These are phyloP conservation scores for Panaeolus cyanescens DNA, from an alignment of 768 basidiomycete species.

Conservation along the genomic window DNA sequence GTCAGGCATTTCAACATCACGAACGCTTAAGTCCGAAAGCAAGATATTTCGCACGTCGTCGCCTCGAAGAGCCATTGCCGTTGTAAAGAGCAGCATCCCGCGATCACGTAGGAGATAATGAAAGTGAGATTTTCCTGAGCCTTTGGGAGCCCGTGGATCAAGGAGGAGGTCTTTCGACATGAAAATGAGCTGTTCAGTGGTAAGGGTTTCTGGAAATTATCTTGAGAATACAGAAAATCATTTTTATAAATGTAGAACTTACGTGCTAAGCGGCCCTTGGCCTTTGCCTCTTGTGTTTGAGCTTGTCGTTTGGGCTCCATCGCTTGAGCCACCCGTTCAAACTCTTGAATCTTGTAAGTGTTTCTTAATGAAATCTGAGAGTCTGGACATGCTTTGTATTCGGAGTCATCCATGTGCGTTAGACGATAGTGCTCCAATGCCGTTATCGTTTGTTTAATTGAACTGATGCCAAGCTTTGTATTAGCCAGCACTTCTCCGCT, in stretches of 20 bases:
- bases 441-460: background rate
- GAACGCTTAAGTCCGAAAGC: background rate
- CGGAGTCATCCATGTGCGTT: background rate
- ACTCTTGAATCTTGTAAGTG: background rate
- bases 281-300: background rate
- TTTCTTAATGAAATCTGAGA: background rate
- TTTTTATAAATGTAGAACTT: background rate
- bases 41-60: background rate
- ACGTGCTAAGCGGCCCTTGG: background rate
- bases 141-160: background rate
- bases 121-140: background rate
- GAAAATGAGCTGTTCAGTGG: background rate
- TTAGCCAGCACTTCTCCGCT: background rate
- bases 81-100: background rate
- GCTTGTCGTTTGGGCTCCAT: background rate
- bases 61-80: background rate
- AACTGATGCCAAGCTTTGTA: background rate
- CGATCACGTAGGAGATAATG: background rate
- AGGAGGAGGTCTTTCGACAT: background rate
- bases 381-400: background rate
- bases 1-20: background rate
- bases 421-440: background rate
- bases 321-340: background rate
- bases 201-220: background rate
- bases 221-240: too few relatives aligned